Base-by-base conservation (phyloP, 1,139 yeast genomes). In the Blastobotrys elegans region DNA sequence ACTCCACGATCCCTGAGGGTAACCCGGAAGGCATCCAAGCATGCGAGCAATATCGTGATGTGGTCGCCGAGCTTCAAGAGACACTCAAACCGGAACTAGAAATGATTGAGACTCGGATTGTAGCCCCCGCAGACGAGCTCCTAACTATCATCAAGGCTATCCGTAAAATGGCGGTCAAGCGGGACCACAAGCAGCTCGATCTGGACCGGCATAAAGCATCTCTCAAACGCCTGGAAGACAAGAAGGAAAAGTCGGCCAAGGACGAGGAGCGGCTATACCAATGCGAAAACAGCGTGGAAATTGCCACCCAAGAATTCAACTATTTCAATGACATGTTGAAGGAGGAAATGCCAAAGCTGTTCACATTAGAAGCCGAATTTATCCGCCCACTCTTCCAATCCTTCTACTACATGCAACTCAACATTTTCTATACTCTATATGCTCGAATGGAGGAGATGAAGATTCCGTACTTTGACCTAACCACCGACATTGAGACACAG, bases 11-110 rank as follows among this genome's bases (percentile, higher is more conserved):
- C 35, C 94, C 89, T 0, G 97, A 92, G 64, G 97, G 95, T 57
- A 89, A 90, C 62, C 97, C 97, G 3, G 94, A 90, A 51, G 98
- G 97, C 57, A 88, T 92, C 55, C 80, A 85, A 60, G 98, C 98
- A 1, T 81, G 95, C 59, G 96, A 86, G 62, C 95, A 85, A 64
- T 92, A 90, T 67, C 74, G 95, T 50, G 95, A 79, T 44, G 84
- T 89, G 52, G 96, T 92, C 40, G 77, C 80, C 45, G 96, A 89
- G 55, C 72, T 92, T 58, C 94, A 90, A 69, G 83, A 80, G 49
- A 81, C 89, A 1, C 74, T 92, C 61, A 83, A 87, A 63, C 98
- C 98, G 0, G 99, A 92, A 65, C 74, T 92, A 65, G 96, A 88
- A 58, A 77, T 94, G 70, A 88, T 92, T 59, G 97, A 92, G 57